Conservation (phyloP, 2,329 filamentous ascomycete genomes). For the Penicillium sp. region DNA sequence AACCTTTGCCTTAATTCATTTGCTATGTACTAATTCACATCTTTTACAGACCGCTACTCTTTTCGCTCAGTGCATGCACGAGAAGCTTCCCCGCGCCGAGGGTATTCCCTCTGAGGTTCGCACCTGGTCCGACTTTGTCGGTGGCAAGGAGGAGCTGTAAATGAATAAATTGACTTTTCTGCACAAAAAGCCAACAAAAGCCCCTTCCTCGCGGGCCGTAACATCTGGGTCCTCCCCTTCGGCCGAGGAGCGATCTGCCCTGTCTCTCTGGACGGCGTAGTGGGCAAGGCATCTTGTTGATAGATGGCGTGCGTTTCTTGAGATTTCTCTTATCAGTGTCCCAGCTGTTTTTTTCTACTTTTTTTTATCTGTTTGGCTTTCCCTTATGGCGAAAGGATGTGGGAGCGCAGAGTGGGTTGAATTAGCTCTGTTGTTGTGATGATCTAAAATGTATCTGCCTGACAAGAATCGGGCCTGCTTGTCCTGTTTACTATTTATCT, state of each 20-base stretch:
- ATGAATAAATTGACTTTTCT: constrained; percentile 15
- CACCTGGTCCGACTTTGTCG: constrained; percentile 94
- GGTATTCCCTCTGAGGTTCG: constrained; percentile 90
- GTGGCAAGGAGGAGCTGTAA: constrained; percentile 58
- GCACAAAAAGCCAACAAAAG: constrained; percentile 19
- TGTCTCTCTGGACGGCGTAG: constrained; percentile 25
- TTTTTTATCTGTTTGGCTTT: constrained; percentile 6
- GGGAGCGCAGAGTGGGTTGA: constrained; percentile 6
- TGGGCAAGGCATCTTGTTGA: constrained; percentile 32
- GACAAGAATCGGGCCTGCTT: constrained; percentile 15
- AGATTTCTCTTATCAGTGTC: constrained; percentile 8
- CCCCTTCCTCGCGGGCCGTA: constrained; percentile 1
- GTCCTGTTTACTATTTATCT: constrained; percentile 11
- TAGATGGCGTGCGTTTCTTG: constrained; percentile 31
- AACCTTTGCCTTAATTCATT: too few species aligned
- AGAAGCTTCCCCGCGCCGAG: constrained; percentile 86
- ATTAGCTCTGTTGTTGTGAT: constrained; percentile 5
- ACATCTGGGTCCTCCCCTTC: not conserved
- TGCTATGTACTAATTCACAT: constrained; percentile 29
- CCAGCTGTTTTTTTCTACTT: constrained; percentile 1
- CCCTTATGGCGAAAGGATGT: constrained; percentile 13
- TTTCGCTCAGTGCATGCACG: constrained; percentile 95
- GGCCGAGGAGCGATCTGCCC: not conserved
- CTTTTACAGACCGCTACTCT: constrained; percentile 78
- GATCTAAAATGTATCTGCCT: constrained; percentile 13